phyloP scores from a whole-genome alignment of 345 rosid genomes.

The Melaleuca quinquenervia region DNA sequence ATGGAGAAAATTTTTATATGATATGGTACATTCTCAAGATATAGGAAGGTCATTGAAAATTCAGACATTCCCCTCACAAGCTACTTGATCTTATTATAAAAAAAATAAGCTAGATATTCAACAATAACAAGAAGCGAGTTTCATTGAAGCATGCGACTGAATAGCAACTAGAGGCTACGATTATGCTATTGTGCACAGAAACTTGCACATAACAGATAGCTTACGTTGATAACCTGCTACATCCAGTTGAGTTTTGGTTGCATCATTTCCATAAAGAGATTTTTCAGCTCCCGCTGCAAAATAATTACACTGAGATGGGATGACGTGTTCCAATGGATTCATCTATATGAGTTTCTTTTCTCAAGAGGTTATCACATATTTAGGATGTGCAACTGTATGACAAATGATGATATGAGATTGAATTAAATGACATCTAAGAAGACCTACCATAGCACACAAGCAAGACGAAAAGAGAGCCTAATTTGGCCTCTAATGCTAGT shows the following conservation, averaged over 20 bases:
- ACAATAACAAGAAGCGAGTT: not conserved
- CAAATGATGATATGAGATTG: not conserved
- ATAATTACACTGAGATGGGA: not conserved
- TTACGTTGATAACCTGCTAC: slow-evolving; percentile 19
- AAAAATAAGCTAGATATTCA: not conserved
- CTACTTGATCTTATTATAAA: not conserved
- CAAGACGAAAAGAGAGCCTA: slow-evolving; percentile 70
- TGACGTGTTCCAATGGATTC: not conserved
- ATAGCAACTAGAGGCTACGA: not conserved
- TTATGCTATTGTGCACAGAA: not conserved
- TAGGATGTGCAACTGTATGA: not conserved
- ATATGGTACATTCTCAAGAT: not conserved
- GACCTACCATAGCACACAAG: slow-evolving; percentile 77
- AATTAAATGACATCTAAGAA: not conserved
- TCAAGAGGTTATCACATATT: not conserved
- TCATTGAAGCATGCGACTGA: not conserved
- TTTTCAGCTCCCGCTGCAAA: slow-evolving; percentile 66
- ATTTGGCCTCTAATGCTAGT: slow-evolving; percentile 69
- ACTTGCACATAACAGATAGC: not conserved
- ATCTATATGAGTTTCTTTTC: not conserved
- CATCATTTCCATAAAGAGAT: slow-evolving; percentile 47
- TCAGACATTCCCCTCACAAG: not conserved
- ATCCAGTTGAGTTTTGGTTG: slow-evolving; percentile 51
- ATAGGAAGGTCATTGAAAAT: not conserved
- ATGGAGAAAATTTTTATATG: not conserved